Evolutionary conservation across 2,329 filamentous ascomycete species (phyloP), one percentile per base, ranked within the genome.

Genomic region (Plectosphaerella plurivora): DNA sequence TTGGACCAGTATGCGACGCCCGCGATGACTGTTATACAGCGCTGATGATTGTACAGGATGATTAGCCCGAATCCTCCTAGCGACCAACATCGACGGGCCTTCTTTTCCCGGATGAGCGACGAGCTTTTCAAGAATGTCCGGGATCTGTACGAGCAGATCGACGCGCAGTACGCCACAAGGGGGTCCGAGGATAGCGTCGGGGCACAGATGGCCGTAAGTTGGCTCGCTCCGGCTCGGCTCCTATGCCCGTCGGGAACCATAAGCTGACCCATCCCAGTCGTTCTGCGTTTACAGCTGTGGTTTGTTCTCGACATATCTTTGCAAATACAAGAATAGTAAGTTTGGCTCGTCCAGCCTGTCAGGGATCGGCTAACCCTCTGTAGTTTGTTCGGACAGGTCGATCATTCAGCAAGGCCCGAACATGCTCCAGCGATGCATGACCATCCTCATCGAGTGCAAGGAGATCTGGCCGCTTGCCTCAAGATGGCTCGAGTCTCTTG

Each of bases 261-360:
- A 11, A 28, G 49, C 37, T 28, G 22, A 50, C 37, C 14, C n/a
- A 9, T 22, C 36, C 2, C 41, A 74, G 66, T 65, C 76, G 1
- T 81, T 81, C 57, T 78, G 75, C 51, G 76, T 81, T 12, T 81
- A 81, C 49, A 78, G 70, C n/a, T 81, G 77, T 55, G 78, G 76
- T 14, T 65, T 81, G 22, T 71, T 81, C 51, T 73, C 77, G 7
- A 73, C 72, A 4, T 81, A 81, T 50, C 63, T 79, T 2, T 77
- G 71, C 62, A 79, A 76, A 60, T 79, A 79, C 52, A 75, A 77
- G 8, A 65, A 69, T 18, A 65, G 77, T 80, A 64, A 59, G 76
- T 59, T 22, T 14, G 1, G 6, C 3, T 4, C 14, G 15, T 18
- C 15, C 44, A 10, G 3, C 15, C 25, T 25, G 8, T 7, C 45